Percentiles rank a stretch among this genome's conserved stretches.
Evolutionary conservation across 2,329 filamentous ascomycete species (phyloP).

Genomic region (Orbilia javanica): DNA sequence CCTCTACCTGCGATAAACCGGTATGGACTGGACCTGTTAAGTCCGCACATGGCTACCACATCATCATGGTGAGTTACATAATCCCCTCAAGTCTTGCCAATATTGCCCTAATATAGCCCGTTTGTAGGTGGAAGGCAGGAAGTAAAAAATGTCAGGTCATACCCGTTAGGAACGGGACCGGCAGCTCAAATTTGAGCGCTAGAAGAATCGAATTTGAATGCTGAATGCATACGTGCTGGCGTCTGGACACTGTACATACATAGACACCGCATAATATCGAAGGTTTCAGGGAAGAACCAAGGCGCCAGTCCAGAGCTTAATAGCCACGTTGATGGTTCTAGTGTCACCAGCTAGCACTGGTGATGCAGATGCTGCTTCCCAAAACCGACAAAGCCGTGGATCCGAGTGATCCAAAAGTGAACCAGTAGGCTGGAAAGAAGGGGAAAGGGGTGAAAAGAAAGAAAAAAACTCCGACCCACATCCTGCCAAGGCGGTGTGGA

Average conservation of each 20-base stretch:
- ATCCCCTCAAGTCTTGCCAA: conserved; percentile 15
- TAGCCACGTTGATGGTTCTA: conserved; percentile 18
- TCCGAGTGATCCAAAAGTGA: conserved; percentile 4
- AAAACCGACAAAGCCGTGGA: conserved; percentile 28
- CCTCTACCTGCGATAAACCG: conserved; percentile 61
- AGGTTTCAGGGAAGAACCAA: conserved; percentile 30
- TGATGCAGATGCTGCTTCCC: conserved; percentile 41
- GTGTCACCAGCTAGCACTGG: conserved; percentile 15
- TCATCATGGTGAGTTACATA: conserved; percentile 51
- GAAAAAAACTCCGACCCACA: conserved; percentile 8
- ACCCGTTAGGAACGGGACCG: not conserved
- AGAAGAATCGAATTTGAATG: conserved; percentile 16
- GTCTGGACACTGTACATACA: conserved; percentile 7
- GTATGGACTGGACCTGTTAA: conserved; percentile 61
- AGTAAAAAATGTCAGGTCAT: conserved; percentile 37
- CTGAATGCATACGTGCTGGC: conserved; percentile 11
- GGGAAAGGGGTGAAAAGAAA: conserved; percentile 28
- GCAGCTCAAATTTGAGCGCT: conserved; percentile 16
- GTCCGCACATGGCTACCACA: conserved; percentile 60
- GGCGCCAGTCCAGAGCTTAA: conserved; percentile 19
- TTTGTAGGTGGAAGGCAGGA: conserved; percentile 55
- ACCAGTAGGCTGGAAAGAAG: not conserved
- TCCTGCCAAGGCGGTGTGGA: conserved; percentile 54
- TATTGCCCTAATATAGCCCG: conserved; percentile 32
- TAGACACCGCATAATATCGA: conserved; percentile 29